Evolutionary conservation across 1,139 yeast species (phyloP).

Genomic region (Protomyces arabidopsidicola): DNA sequence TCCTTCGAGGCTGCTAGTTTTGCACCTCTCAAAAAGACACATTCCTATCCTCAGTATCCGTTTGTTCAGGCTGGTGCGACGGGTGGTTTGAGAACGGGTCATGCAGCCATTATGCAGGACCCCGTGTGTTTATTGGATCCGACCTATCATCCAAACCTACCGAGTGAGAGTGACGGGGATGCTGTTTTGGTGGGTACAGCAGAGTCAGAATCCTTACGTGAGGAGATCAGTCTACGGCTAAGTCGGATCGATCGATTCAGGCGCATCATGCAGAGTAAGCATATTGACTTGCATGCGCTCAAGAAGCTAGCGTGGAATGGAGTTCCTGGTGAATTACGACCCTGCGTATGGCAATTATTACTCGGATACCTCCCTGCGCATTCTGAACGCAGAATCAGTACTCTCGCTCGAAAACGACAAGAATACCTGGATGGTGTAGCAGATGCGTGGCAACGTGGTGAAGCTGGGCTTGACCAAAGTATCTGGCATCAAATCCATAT

Average conservation of each 20-base stretch:
- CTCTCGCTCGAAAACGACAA: constrained; percentile 72
- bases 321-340: constrained; percentile 73
- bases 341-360: constrained; percentile 82
- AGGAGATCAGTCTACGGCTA: constrained; percentile 55
- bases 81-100: constrained; percentile 36
- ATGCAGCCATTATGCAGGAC: constrained; percentile 31
- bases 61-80: not conserved
- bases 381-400: constrained; percentile 63
- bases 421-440: constrained; percentile 74
- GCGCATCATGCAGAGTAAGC: constrained; percentile 55
- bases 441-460: constrained; percentile 48
- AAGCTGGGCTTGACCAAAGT: constrained; percentile 50
- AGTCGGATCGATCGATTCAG: constrained; percentile 65
- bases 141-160: constrained; percentile 2
- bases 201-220: constrained; percentile 37
- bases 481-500: constrained; percentile 95
- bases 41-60: constrained; percentile 22
- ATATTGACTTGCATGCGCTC: constrained; percentile 62
- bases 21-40: constrained; percentile 27
- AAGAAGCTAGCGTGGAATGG: constrained; percentile 91
- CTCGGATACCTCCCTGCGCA: constrained; percentile 89
- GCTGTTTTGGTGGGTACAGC: constrained; percentile 37
- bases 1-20: constrained; percentile 5
- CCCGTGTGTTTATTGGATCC: constrained; percentile 1
- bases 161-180: not conserved